Conservation (phyloP, 2,329 filamentous ascomycete genomes). For the Bipolaris gigantea region DNA sequence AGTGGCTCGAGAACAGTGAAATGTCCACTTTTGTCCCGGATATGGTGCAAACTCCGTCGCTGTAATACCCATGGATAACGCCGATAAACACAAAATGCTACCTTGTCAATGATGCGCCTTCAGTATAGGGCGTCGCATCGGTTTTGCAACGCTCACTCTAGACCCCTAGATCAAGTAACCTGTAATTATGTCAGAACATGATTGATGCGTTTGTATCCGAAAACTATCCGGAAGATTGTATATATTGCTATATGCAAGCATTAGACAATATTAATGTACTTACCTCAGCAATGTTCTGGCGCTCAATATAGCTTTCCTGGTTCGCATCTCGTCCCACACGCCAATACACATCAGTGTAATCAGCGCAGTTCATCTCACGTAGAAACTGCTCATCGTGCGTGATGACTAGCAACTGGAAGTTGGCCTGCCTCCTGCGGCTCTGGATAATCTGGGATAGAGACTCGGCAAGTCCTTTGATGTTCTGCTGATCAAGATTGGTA, state of each 20-base stretch:
- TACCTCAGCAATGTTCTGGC: constrained; percentile 53
- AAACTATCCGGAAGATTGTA: not conserved
- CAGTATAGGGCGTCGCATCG: not conserved
- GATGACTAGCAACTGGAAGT: constrained; percentile 98
- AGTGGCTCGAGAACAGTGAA: not conserved
- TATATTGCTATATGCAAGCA: not conserved
- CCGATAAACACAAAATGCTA: not conserved
- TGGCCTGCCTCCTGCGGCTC: constrained; percentile 78
- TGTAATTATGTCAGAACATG: not conserved
- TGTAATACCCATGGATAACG: constrained; percentile 5
- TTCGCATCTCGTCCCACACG: constrained; percentile 78
- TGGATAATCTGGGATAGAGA: constrained; percentile 87
- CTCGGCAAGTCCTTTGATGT: constrained; percentile 85
- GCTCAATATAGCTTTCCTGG: constrained; percentile 85
- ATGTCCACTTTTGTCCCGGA: not conserved
- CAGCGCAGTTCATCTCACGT: constrained; percentile 86
- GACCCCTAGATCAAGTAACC: not conserved
- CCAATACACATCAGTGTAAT: constrained; percentile 92
- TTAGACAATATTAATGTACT: constrained; percentile 1
- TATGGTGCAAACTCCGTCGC: constrained; percentile 4
- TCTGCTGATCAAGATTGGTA: constrained; percentile 93
- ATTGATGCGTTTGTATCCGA: not conserved
- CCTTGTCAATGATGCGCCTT: too few relatives aligned
- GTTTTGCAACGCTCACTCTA: not conserved
- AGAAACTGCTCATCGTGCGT: constrained; percentile 98